These are phyloP conservation scores for Sclerotinia minor DNA, from an alignment of 2,329 filamentous ascomycete genomes.

Conservation along the genomic window DNA sequence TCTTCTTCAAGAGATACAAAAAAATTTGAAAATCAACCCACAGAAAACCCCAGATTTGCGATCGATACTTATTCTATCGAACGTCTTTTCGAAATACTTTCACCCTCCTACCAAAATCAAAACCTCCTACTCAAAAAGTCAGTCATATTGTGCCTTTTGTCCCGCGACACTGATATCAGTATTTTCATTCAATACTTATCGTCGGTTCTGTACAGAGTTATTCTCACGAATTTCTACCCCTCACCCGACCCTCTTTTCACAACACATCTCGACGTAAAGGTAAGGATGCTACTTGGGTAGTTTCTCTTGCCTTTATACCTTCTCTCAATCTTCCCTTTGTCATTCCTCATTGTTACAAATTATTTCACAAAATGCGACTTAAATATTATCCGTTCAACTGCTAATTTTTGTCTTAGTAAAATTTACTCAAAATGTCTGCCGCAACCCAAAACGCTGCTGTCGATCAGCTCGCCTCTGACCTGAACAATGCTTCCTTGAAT, in stretches of 20 bases:
- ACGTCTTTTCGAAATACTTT: constrained; percentile 16
- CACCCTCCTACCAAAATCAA: constrained; percentile 28
- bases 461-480: constrained; percentile 80
- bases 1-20: constrained; percentile 41
- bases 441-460: constrained; percentile 61
- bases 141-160: constrained; percentile 7
- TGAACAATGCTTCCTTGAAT: constrained; percentile 69
- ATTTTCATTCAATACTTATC: neutral
- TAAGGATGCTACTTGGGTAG: constrained; percentile 26
- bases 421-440: constrained; percentile 58
- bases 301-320: constrained; percentile 22
- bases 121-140: neutral
- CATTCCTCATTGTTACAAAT: neutral
- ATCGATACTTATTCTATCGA: constrained; percentile 30
- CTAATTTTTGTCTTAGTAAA: constrained; percentile 24
- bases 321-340: constrained; percentile 14
- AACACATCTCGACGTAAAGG: constrained; percentile 35
- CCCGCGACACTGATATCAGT: constrained; percentile 26
- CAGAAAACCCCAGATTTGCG: constrained; percentile 39
- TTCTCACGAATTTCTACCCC: constrained; percentile 28
- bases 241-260: constrained; percentile 28
- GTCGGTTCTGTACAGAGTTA: constrained; percentile 31
- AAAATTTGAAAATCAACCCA: constrained; percentile 44
- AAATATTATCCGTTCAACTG: constrained; percentile 24
- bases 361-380: neutral